Base-by-base conservation (phyloP, 139 green algal species). In the Axilococcus clingmanii region DNA sequence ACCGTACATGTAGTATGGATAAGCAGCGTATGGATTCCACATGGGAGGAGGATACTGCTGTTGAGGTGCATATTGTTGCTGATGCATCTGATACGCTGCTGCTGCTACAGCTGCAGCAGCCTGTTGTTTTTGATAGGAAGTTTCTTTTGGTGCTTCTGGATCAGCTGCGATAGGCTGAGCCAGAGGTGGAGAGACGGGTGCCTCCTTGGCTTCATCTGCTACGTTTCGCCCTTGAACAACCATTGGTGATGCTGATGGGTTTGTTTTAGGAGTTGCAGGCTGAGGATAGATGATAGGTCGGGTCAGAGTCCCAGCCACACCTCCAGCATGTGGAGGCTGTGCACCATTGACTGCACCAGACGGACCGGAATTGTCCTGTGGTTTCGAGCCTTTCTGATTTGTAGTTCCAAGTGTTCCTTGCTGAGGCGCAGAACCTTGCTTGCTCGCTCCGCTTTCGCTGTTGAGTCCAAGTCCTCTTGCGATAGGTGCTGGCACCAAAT, bases 401-500 rank as follows among this genome's bases (percentile, higher is more conserved):
- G 34, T 16, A 12, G 23, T 6, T 25, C 47, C 25, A 33, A 20
- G n/a, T n/a, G n/a, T n/a, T n/a, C n/a, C n/a, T n/a, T n/a, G n/a
- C n/a, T n/a, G n/a, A n/a, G n/a, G n/a, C n/a, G n/a, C n/a, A n/a
- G n/a, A 4, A n/a, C 32, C 3, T 37, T 45, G 48, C 31, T 32
- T 40, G 37, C 24, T 52, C 6, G 32, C 17, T n/a, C n/a, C n/a
- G n/a, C n/a, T n/a, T n/a, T 60, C 52, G 2, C 31, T 56, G 16
- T 24, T 46, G 11, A 64, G 56, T 4, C 41, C 41, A 36, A 64
- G 38, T 25, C 56, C 48, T 28, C 7, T 17, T 4, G 59, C 49
- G 15, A 68, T 28, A 1, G 49, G 9, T 9, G 41, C 5, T 6
- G 59, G 59, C 15, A 68, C 59, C 14, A 68, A 31, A 7, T 32